Evolutionary conservation across 176 grass and related monocot genomes (phyloP).

Genomic region (Cenchrus purpureus): DNA sequence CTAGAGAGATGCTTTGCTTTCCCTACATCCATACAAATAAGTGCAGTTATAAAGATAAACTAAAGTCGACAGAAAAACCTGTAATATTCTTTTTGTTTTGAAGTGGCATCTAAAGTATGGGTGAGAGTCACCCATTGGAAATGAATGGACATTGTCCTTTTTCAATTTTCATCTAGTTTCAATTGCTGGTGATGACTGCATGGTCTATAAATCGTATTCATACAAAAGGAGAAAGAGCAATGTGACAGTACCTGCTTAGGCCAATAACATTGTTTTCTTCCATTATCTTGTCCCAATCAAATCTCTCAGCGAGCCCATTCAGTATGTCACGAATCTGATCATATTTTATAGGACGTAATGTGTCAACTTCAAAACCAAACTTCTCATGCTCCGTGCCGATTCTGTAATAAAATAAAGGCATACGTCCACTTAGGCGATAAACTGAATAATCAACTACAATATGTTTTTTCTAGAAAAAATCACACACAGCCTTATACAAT

Average conservation of each 20-base stretch:
- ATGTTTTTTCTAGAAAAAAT: not conserved
- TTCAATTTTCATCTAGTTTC: not conserved
- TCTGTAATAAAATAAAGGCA: constrained; percentile 53
- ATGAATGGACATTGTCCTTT: not conserved
- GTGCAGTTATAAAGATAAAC: not conserved
- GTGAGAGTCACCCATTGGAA: not conserved
- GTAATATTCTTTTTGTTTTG: not conserved
- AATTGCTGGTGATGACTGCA: not conserved
- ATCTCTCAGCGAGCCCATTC: constrained; percentile 80
- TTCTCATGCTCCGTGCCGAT: constrained; percentile 99
- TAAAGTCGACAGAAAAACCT: not conserved
- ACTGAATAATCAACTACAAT: not conserved
- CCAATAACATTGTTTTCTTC: constrained; percentile 86
- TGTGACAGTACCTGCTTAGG: constrained; percentile 74
- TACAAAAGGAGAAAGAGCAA: not conserved
- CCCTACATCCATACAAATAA: constrained; percentile 52
- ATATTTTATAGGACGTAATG: constrained; percentile 86
- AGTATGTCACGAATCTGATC: constrained; percentile 90
- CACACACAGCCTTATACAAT: too few species aligned
- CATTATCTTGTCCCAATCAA: constrained; percentile 95
- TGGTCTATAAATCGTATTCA: not conserved
- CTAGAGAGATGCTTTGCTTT: constrained; percentile 93
- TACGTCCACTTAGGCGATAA: not conserved
- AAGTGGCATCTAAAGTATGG: not conserved
- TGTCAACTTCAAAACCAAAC: constrained; percentile 91